Evolutionary conservation across 2,329 filamentous ascomycete species (phyloP).

Genomic region (Phoma sp.): DNA sequence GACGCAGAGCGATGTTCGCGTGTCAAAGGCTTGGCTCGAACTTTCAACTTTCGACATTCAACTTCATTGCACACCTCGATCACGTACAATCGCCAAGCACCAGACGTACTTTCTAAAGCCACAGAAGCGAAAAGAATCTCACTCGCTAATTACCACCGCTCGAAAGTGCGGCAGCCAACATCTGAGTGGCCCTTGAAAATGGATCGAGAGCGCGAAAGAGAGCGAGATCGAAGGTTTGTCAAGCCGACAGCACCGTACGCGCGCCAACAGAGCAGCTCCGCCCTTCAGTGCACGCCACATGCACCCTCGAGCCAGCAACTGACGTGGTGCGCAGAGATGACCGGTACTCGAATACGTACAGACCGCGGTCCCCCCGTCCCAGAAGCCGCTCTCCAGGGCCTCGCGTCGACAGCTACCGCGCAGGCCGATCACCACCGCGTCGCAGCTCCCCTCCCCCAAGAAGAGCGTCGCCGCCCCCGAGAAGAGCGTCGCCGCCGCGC

Average conservation of each 20-base stretch:
- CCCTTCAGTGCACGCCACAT: constrained; percentile 12
- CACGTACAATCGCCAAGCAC: neutral
- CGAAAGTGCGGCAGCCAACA: neutral
- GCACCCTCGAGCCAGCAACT: constrained; percentile 1
- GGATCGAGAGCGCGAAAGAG: constrained; percentile 51
- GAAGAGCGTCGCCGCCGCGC: constrained; percentile 37
- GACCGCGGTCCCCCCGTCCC: constrained; percentile 44
- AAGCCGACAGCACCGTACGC: constrained; percentile 23
- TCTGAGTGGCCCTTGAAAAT: constrained; percentile 24
- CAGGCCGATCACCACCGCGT: constrained; percentile 37
- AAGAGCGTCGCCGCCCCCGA: constrained; percentile 24
- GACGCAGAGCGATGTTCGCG: constrained; percentile 10
- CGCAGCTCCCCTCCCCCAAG: constrained; percentile 21
- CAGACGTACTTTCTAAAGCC: neutral
- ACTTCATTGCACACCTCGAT: constrained; percentile 6
- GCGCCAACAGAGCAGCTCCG: constrained; percentile 8
- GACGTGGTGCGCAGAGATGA: constrained; percentile 36
- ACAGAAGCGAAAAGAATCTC: neutral
- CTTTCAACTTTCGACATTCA: constrained; percentile 7
- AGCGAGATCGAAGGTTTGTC: constrained; percentile 54
- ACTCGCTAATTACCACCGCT: constrained; percentile 3
- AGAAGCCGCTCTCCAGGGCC: constrained; percentile 38
- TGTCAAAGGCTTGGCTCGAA: constrained; percentile 16
- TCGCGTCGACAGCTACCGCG: constrained; percentile 47
- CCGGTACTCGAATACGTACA: constrained; percentile 48